Evolutionary conservation across 768 basidiomycete genomes (phyloP).

Genomic region (Trametes coccinea): DNA sequence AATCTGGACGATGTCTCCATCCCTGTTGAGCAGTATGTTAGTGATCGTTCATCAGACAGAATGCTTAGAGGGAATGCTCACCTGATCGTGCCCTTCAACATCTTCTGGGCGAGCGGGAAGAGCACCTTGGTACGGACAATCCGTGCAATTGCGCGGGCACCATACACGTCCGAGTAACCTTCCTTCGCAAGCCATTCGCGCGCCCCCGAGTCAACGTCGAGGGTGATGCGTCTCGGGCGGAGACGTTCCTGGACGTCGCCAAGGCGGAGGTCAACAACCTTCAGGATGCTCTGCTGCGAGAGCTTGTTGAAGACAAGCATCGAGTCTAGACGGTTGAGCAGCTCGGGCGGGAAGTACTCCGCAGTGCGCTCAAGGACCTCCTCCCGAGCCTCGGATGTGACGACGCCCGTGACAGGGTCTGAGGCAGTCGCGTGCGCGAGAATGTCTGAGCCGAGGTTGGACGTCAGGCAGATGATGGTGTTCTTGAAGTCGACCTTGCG

Average conservation of each 20-base stretch:
- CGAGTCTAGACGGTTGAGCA: conserved; percentile 86
- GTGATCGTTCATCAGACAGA: not conserved
- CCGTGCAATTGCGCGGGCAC: conserved; percentile 86
- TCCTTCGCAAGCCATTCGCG: conserved; percentile 67
- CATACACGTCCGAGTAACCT: conserved; percentile 85
- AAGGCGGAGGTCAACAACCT: conserved; percentile 77
- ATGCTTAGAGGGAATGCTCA: conserved; percentile 30
- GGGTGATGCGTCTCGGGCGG: conserved; percentile 59
- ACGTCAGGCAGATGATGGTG: conserved; percentile 89
- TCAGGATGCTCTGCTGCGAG: conserved; percentile 66
- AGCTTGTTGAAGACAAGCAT: conserved; percentile 93
- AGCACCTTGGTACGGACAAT: conserved; percentile 80
- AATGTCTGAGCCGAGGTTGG: conserved; percentile 78
- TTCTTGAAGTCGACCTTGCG: conserved; percentile 95
- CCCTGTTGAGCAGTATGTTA: conserved; percentile 33
- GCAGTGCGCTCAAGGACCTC: conserved; percentile 75
- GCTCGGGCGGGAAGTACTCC: conserved; percentile 86
- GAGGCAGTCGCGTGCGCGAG: conserved; percentile 69
- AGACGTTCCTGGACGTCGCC: conserved; percentile 71
- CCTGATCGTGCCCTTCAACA: conserved; percentile 80
- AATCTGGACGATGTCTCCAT: conserved; percentile 46
- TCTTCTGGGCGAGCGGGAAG: conserved; percentile 78
- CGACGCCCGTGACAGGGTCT: conserved; percentile 54
- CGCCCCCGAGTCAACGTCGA: conserved; percentile 68
- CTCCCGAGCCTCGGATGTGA: conserved; percentile 59